Conservation (phyloP, 2,329 filamentous ascomycete genomes). For the Chaetomium strumarium region DNA sequence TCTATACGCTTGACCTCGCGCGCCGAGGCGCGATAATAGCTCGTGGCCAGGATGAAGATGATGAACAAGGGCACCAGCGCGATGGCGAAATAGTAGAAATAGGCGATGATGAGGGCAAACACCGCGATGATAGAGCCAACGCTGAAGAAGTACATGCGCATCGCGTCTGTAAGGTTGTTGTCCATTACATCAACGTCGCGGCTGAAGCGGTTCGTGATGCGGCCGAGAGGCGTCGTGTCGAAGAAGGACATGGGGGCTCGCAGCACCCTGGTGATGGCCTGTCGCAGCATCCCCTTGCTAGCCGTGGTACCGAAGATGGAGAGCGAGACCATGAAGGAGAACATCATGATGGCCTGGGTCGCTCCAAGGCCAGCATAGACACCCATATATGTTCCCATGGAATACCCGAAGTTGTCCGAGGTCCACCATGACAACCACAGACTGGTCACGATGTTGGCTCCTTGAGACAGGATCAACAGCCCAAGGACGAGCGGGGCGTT, state of each 20-base stretch:
- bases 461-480: conserved; percentile 67
- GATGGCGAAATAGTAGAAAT: conserved; percentile 79
- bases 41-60: conserved; percentile 74
- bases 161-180: conserved; percentile 80
- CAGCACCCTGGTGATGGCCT: conserved; percentile 72
- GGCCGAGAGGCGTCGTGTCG: conserved; percentile 89
- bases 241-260: conserved; percentile 83
- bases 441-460: conserved; percentile 78
- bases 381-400: conserved; percentile 65
- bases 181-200: conserved; percentile 97
- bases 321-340: conserved; percentile 71
- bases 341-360: conserved; percentile 67
- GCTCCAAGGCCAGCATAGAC: conserved; percentile 66
- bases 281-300: conserved; percentile 73
- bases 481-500: conserved; percentile 59
- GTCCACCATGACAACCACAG: conserved; percentile 96
- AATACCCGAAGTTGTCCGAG: conserved; percentile 64
- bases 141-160: conserved; percentile 89
- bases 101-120: conserved; percentile 88
- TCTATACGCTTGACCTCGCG: conserved; percentile 94
- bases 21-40: conserved; percentile 85
- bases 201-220: conserved; percentile 94
- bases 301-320: conserved; percentile 75
- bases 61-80: conserved; percentile 60
- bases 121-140: conserved; percentile 75